Evolutionary conservation across 2,329 filamentous ascomycete species (phyloP), one percentile per base, ranked within the genome.

Genomic region (Ascochyta fabae): DNA sequence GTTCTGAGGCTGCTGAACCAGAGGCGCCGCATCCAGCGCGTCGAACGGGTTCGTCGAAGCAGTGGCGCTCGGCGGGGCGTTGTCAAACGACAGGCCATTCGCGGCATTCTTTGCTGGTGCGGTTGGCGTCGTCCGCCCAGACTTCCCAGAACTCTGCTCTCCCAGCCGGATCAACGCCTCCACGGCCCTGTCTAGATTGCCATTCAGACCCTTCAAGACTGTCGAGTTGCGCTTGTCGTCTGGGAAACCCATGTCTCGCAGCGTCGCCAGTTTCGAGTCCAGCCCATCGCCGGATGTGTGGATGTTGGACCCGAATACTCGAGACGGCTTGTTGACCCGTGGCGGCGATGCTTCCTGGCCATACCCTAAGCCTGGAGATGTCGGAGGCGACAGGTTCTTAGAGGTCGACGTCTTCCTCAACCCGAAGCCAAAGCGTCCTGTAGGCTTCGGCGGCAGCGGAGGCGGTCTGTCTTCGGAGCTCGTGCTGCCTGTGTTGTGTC

Each of bases 221-320:
- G 89, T 86, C 4, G 86, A 82, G 69, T 97, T 98, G 56, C 90
- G 86, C 65, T 89, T 90, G 38, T 89, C 87, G 71, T 99, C 92
- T 4, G 80, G 81, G 68, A 99, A 99, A 0, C 95, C 95, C 92
- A 98, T 96, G 53, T 97, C 92, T 51, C 87, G 85, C 53, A 99
- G 78, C 48, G 86, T 87, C 3, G 82, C 81, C 72, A 98, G 77
- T 74, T 98, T 98, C 45, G 84, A 82, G 39, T 96, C 91, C 50
- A 88, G 83, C 54, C 87, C 86, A 62, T 89, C 64, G 66, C 80
- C 57, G 49, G 76, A 66, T 55, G 75, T 79, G 56, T 80, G 78
- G 24, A 95, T 80, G 42, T 85, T 87, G 10, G 87, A 86, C 3
- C 90, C 90, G 72, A 94, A 91, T 0, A 83, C 79, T 59, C 74